Percentiles rank a stretch among this genome's conserved stretches.
Evolutionary conservation across 495 filamentous ascomycete genomes (phyloP).

Genomic region (Parathielavia appendiculata): DNA sequence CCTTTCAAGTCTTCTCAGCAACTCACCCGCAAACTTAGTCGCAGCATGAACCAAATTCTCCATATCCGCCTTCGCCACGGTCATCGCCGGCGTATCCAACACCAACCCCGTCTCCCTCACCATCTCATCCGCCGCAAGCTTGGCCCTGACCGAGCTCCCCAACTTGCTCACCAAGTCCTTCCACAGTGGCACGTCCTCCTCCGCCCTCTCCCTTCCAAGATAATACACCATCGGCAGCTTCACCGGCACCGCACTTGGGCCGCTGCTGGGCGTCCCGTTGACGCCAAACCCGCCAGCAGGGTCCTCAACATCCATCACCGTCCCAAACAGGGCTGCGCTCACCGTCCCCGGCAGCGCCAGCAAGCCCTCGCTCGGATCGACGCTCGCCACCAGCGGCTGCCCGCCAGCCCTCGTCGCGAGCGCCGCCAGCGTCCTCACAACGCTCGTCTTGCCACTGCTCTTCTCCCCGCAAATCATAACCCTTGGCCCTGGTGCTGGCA

Average conservation of each 20-base stretch:
- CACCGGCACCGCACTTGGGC: conserved; percentile 78
- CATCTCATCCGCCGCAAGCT: conserved; percentile 70
- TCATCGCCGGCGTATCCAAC: conserved; percentile 75
- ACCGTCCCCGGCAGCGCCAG: conserved; percentile 79
- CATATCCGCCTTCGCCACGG: conserved; percentile 51
- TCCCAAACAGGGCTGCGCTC: conserved; percentile 74
- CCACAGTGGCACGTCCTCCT: conserved; percentile 68
- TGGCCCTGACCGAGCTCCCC: conserved; percentile 70
- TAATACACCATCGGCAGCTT: conserved; percentile 92
- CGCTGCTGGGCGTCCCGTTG: conserved; percentile 79
- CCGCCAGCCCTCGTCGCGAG: conserved; percentile 73
- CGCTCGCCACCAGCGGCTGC: conserved; percentile 78
- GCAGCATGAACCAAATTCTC: conserved; percentile 78
- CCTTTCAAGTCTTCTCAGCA: background rate
- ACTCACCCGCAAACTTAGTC: conserved; percentile 74
- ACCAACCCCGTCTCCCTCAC: conserved; percentile 70
- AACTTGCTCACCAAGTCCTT: conserved; percentile 69
- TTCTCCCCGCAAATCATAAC: conserved; percentile 81
- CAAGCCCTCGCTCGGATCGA: conserved; percentile 82
- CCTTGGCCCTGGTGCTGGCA: too few species aligned
- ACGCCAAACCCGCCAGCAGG: conserved; percentile 80
- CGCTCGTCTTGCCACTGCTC: conserved; percentile 77
- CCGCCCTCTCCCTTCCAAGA: conserved; percentile 69
- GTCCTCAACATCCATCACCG: conserved; percentile 68
- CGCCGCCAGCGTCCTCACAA: conserved; percentile 73